phyloP scores from a whole-genome alignment of 2,329 filamentous ascomycete genomes.

The Ophiocordyceps unilateralis region DNA sequence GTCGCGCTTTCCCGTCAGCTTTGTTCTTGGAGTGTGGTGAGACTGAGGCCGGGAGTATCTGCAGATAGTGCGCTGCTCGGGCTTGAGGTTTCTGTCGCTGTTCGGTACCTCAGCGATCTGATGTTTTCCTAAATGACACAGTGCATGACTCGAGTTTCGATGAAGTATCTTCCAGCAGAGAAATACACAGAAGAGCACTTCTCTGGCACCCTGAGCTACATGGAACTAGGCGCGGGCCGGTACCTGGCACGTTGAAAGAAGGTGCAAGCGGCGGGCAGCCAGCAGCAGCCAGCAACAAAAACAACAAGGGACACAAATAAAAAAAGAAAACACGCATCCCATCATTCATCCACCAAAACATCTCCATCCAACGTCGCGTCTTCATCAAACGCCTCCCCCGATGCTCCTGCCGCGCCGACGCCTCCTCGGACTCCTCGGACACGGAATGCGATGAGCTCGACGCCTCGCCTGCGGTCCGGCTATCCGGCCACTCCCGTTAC shows the following conservation, averaged over 20 bases:
- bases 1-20: neutral
- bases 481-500: slow-evolving; percentile 59
- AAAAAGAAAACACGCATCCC: neutral
- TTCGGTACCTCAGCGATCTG: too few relatives aligned
- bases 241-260: neutral
- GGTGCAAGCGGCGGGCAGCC: neutral
- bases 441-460: slow-evolving; percentile 64
- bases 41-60: neutral
- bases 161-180: too few relatives aligned
- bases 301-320: neutral
- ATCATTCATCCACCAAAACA: neutral
- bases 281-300: neutral
- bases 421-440: slow-evolving; percentile 8
- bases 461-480: slow-evolving; percentile 66
- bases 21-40: neutral
- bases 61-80: neutral
- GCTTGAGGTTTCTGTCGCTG: neutral
- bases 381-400: neutral
- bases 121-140: too few relatives aligned
- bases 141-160: too few relatives aligned
- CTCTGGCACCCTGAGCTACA: neutral
- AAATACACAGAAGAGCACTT: neutral
- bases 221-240: neutral
- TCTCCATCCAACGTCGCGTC: neutral
- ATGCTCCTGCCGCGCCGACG: neutral